Evolutionary conservation across 345 rosid species (phyloP).

Genomic region (Gossypium ekmanianum): DNA sequence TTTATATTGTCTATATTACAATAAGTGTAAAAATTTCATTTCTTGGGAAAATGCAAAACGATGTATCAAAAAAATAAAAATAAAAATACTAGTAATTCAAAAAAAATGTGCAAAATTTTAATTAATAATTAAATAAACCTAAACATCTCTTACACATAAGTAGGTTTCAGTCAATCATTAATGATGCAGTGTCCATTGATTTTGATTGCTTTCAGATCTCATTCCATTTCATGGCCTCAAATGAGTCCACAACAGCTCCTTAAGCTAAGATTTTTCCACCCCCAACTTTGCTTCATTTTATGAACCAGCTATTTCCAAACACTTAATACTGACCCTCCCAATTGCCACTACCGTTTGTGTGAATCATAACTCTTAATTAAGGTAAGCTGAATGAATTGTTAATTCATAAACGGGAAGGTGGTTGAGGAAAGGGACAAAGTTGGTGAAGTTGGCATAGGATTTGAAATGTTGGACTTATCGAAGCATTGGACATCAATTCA

Average conservation of each 20-base stretch:
- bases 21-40: too few species aligned
- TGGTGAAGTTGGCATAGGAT: conserved; percentile 10
- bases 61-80: background rate
- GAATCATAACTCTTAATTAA: too few species aligned
- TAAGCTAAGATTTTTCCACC: background rate
- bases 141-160: too few species aligned
- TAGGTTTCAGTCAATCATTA: too few species aligned
- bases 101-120: background rate
- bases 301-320: background rate
- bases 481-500: background rate
- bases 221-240: background rate
- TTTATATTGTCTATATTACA: too few species aligned
- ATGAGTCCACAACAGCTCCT: conserved; percentile 8
- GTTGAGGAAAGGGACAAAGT: background rate
- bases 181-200: background rate
- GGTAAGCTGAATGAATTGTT: background rate
- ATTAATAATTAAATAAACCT: too few species aligned
- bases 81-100: background rate
- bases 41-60: too few species aligned
- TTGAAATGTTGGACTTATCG: background rate
- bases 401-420: background rate
- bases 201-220: background rate
- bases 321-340: background rate
- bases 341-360: too few species aligned
- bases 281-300: too few species aligned